Percentiles rank a stretch among this genome's conserved stretches.
Conservation (phyloP, 2,329 filamentous ascomycete genomes). For the Aspergillus fijiensis region DNA sequence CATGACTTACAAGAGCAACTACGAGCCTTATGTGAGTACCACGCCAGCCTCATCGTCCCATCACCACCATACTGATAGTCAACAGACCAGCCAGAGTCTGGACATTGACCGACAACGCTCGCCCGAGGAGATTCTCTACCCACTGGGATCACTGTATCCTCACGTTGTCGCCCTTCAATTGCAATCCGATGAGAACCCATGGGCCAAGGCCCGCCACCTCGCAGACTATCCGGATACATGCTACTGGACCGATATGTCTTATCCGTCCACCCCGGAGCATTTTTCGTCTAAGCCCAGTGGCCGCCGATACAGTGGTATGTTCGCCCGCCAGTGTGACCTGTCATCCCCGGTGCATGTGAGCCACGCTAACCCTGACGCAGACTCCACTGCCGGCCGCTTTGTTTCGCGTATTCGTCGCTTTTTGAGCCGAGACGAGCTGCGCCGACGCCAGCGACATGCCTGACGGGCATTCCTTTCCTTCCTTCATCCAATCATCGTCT, state of each 20-base stretch:
- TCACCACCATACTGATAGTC: slow-evolving; percentile 8
- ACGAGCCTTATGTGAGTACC: slow-evolving; percentile 39
- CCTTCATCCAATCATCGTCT: slow-evolving; percentile 4
- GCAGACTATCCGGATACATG: slow-evolving; percentile 30
- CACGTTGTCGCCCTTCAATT: slow-evolving; percentile 39
- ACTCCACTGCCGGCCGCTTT: slow-evolving; percentile 27
- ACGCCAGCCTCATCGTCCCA: background rate
- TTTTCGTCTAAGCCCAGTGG: slow-evolving; percentile 15
- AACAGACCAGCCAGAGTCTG: slow-evolving; percentile 27
- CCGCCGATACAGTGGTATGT: slow-evolving; percentile 31
- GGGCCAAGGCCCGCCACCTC: slow-evolving; percentile 27
- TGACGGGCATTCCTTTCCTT: slow-evolving; percentile 12
- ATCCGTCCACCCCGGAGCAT: slow-evolving; percentile 25
- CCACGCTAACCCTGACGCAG: slow-evolving; percentile 21
- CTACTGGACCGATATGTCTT: slow-evolving; percentile 35
- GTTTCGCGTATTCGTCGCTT: slow-evolving; percentile 35
- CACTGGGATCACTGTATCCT: slow-evolving; percentile 36
- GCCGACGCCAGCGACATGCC: slow-evolving; percentile 22
- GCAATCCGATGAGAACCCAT: slow-evolving; percentile 30
- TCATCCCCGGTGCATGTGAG: slow-evolving; percentile 9
- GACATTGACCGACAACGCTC: slow-evolving; percentile 28
- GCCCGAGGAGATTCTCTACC: slow-evolving; percentile 32
- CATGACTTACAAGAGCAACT: slow-evolving; percentile 43
- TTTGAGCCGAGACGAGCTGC: slow-evolving; percentile 35
- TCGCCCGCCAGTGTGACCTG: slow-evolving; percentile 13